Evolutionary conservation across 2,329 filamentous ascomycete genomes (phyloP), one percentile per base, ranked within the genome.

Genomic region (Diaporthe sp.): DNA sequence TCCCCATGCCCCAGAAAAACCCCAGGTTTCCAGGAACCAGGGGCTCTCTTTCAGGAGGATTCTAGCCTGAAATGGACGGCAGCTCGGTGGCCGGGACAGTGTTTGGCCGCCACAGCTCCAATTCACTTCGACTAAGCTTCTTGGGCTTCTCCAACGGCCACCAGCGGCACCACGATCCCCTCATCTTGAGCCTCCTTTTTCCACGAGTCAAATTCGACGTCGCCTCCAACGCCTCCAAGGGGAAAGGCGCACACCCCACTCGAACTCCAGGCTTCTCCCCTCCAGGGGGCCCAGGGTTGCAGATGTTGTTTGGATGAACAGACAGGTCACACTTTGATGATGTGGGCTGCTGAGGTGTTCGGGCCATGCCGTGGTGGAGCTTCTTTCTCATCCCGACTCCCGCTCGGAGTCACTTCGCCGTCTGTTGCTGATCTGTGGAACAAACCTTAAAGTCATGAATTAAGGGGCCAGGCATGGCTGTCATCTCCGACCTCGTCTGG

Each of bases 201-300:
- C 81, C 81, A 82, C 82, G 81, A 83, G 82, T 83, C 72, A 80
- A 59, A 79, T 71, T 55, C 59, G 57, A 71, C 53, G 46, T 74
- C 73, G 22, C 34, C 55, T 28, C 68, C 31, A 31, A 46, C 73
- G 22, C 34, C 55, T 28, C 68, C 31, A 31, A 46, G 8, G 39
- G 61, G 61, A 15, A 34, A 65, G 15, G 61, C 2, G 10, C 39
- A 28, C 42, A 34, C 61, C 39, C 42, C 61, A 65, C 61, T 15
- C 61, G 8, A 31, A 9, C 61, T 49, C 61, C 59, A 62, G 7
- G 39, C 39, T 62, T 31, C 37, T 44, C 59, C 59, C 25, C 25
- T 31, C 42, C 61, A 46, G 31, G 31, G 28, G 31, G 31, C 31
- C 31, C 31, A 31, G 25, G 59, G 42, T 34, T 46, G n/a, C 61